A percentile compares a stretch with the other conserved stretches of the same genome.
Conservation (phyloP, 73 alveolate species). For the Tetrahymena borealis region DNA sequence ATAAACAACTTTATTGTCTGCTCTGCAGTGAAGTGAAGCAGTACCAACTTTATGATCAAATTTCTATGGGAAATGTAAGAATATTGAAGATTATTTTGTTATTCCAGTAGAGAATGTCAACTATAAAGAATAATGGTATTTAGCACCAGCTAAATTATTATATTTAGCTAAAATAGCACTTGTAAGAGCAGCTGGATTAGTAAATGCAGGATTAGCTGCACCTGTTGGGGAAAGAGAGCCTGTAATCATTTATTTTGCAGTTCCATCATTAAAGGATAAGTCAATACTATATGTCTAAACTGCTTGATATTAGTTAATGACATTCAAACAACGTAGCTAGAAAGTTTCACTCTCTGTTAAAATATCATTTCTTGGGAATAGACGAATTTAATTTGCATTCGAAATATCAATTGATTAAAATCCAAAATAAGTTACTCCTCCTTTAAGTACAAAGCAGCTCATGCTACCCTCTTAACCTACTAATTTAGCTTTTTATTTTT, state of each 20-base stretch:
- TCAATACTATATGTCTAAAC: background rate
- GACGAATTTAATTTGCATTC: background rate
- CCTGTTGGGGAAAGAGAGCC: background rate
- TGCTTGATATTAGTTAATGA: background rate
- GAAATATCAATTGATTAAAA: background rate
- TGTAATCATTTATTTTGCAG: background rate
- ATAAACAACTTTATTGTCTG: background rate
- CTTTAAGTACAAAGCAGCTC: background rate
- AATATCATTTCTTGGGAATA: background rate
- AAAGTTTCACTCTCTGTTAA: background rate
- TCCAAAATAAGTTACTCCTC: background rate
- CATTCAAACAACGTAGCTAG: background rate
- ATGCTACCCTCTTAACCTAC: background rate
- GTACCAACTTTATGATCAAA: background rate
- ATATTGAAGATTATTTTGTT: background rate
- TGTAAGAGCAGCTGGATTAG: background rate
- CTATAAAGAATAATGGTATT: background rate
- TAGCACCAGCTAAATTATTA: background rate
- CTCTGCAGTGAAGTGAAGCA: background rate
- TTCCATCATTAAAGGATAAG: background rate
- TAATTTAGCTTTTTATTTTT: background rate
- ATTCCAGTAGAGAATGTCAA: background rate
- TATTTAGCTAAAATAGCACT: background rate
- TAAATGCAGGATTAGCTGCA: background rate
- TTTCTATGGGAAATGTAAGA: background rate